These are phyloP conservation scores for Rhizopus delemar DNA, from an alignment of 371 early-diverging fungal genomes.

Conservation along the genomic window DNA sequence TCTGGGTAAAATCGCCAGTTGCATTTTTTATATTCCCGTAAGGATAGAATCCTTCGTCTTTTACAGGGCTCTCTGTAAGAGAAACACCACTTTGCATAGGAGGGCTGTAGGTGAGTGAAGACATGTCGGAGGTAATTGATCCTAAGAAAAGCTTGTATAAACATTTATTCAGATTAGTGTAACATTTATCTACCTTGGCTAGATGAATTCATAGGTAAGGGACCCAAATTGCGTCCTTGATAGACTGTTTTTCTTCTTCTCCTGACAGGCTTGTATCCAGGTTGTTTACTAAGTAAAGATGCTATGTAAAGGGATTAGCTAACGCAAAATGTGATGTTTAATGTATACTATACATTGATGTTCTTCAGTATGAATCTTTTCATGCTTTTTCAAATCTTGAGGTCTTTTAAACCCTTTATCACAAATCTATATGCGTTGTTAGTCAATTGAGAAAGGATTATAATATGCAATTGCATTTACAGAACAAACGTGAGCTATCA, in stretches of 20 bases:
- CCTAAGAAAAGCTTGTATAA: neutral
- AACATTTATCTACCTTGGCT: slow-evolving; percentile 4
- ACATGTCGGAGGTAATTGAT: slow-evolving; percentile 18
- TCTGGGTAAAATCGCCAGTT: slow-evolving; percentile 46
- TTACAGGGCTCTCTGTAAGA: slow-evolving; percentile 4
- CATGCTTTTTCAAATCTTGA: slow-evolving; percentile 94
- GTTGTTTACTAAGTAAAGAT: slow-evolving; percentile 42
- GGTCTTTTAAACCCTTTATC: slow-evolving; percentile 88
- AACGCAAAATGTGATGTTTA: no score
- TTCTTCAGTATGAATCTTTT: slow-evolving; percentile 75
- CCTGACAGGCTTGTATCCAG: slow-evolving; percentile 36
- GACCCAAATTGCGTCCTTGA: no score
- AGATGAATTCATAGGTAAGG: slow-evolving; percentile 12
- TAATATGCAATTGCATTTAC: slow-evolving; percentile 13
- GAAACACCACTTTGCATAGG: neutral
- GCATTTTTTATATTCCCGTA: slow-evolving; percentile 21
- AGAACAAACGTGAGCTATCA: slow-evolving; percentile 26
- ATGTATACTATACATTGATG: slow-evolving; percentile 34
- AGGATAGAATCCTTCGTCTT: neutral
- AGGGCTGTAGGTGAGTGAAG: slow-evolving; percentile 18
- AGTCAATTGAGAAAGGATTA: neutral
- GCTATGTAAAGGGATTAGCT: slow-evolving; percentile 19
- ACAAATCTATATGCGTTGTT: slow-evolving; percentile 59
- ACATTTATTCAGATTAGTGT: no score
- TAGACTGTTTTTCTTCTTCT: slow-evolving; percentile 27